phyloP scores from a whole-genome alignment of 1,284 basidiomycete genomes.

The Sanghuangporus sanghuang region DNA sequence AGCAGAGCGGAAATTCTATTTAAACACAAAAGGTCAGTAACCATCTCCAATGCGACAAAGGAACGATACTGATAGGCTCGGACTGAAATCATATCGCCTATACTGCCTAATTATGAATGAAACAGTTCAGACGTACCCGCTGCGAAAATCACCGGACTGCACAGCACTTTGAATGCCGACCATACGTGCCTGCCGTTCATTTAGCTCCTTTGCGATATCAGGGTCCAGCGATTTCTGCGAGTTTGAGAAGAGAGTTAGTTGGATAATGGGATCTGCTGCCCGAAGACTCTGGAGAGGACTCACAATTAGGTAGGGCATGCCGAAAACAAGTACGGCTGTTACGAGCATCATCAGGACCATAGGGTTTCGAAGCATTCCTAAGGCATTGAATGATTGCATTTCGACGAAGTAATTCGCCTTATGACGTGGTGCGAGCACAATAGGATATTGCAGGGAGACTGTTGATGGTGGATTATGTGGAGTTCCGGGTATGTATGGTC shows the following conservation, averaged over 20 bases:
- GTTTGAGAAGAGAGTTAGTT: background rate
- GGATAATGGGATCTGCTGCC: background rate
- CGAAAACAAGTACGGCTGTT: conserved; percentile 65
- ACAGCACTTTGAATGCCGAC: conserved; percentile 52
- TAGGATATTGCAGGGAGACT: conserved; percentile 61
- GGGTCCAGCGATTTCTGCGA: conserved; percentile 75
- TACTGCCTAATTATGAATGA: background rate
- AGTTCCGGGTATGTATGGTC: conserved; percentile 63
- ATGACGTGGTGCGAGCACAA: conserved; percentile 47
- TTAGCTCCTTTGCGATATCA: conserved; percentile 66
- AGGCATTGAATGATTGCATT: conserved; percentile 65
- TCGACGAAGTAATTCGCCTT: conserved; percentile 66
- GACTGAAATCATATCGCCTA: background rate
- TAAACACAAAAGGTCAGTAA: background rate
- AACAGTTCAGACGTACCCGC: conserved; percentile 37
- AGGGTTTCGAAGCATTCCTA: conserved; percentile 79
- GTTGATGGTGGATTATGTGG: conserved; percentile 57
- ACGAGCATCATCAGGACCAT: conserved; percentile 84
- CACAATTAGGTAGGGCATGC: conserved; percentile 81
- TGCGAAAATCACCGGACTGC: conserved; percentile 51
- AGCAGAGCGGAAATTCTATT: conserved; percentile 21
- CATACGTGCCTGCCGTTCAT: conserved; percentile 61
- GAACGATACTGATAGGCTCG: too few species aligned
- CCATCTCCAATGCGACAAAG: background rate
- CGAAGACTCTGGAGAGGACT: conserved; percentile 20